phyloP scores from a whole-genome alignment of 2,329 filamentous ascomycete species.

The Epichloe sylvatica region DNA sequence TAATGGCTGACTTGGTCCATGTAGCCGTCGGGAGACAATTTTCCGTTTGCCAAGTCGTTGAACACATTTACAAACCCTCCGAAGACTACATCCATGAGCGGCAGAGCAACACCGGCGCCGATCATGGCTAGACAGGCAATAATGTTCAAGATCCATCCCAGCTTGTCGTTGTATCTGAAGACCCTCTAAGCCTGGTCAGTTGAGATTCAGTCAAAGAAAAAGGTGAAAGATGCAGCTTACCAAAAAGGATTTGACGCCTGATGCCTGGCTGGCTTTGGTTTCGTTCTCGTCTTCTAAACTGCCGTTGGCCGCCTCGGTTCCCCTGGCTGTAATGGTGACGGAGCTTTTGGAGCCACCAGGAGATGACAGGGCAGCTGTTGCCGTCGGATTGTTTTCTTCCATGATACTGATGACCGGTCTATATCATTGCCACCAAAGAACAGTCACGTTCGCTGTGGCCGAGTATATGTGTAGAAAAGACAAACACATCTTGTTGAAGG shows the following conservation, averaged over 20 bases:
- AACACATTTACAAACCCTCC: conserved; percentile 41
- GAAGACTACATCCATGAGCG: conserved; percentile 46
- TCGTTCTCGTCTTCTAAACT: not conserved
- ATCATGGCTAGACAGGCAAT: conserved; percentile 24
- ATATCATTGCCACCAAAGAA: not conserved
- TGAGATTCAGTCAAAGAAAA: not conserved
- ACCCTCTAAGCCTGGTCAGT: conserved; percentile 15
- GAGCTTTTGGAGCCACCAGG: not conserved
- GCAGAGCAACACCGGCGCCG: conserved; percentile 25
- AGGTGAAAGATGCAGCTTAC: conserved; percentile 2
- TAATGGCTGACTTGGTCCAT: conserved; percentile 33
- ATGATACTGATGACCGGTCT: not conserved
- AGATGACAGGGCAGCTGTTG: not conserved
- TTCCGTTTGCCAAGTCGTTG: conserved; percentile 37
- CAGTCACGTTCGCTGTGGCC: not conserved
- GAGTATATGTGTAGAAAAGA: not conserved
- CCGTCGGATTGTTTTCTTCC: not conserved
- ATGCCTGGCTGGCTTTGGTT: conserved; percentile 8
- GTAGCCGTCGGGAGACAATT: conserved; percentile 31
- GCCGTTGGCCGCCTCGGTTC: not conserved
- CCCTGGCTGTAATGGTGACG: not conserved
- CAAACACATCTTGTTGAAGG: not conserved
- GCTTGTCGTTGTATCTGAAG: conserved; percentile 24
- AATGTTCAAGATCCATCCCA: conserved; percentile 23
- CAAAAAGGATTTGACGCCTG: conserved; percentile 15